phyloP scores from a whole-genome alignment of 495 filamentous ascomycete species.

The Daldinia caldariorum region DNA sequence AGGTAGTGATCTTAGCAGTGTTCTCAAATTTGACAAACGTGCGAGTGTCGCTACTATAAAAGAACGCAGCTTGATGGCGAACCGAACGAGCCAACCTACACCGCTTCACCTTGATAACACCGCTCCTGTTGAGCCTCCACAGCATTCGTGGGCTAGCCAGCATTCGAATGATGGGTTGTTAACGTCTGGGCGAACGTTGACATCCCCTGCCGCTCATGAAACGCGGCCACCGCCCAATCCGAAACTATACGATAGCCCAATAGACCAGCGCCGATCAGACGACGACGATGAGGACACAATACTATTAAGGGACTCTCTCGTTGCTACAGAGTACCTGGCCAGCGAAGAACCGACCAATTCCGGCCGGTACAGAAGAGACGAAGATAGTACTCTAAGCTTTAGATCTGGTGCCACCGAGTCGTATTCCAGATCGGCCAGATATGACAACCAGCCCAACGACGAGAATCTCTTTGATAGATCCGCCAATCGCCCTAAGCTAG shows the following conservation, averaged over 20 bases:
- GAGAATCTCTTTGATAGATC: conserved; percentile 61
- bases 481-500: conserved; percentile 65
- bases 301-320: conserved; percentile 70
- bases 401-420: conserved; percentile 43
- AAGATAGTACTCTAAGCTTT: conserved; percentile 38
- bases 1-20: conserved; percentile 72
- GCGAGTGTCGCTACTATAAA: conserved; percentile 58
- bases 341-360: conserved; percentile 32
- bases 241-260: conserved; percentile 59
- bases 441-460: conserved; percentile 52
- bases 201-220: conserved; percentile 38
- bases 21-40: conserved; percentile 71
- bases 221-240: conserved; percentile 47
- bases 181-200: conserved; percentile 49
- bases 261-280: conserved; percentile 59
- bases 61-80: conserved; percentile 51
- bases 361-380: conserved; percentile 50
- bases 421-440: conserved; percentile 48
- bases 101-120: conserved; percentile 69
- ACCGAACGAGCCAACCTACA: conserved; percentile 58
- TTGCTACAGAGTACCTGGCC: conserved; percentile 58
- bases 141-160: conserved; percentile 74
- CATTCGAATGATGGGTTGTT: conserved; percentile 72
- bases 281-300: conserved; percentile 75
- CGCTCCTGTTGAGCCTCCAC: conserved; percentile 65